Base-by-base conservation (phyloP, 306 rosid species). In the Prunus salicina region DNA sequence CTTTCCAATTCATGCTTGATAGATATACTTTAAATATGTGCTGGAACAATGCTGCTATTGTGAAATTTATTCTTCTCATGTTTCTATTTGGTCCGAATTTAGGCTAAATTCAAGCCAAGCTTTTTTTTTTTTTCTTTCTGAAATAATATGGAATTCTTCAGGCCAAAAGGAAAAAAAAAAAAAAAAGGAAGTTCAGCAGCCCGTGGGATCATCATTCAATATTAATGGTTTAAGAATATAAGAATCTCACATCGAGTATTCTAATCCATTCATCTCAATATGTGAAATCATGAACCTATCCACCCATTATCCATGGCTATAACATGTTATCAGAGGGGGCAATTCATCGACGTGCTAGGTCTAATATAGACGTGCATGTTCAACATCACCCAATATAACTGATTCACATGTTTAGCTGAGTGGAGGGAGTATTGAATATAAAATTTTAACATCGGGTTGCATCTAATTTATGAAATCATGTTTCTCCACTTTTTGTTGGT, bases 1-100 rank as follows among this genome's bases (percentile, higher is more conserved):
- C 84, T 76, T 85, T 61, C 8, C 51, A 56, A 53, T 55, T 70
- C 73, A 57, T 69, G 72, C 65, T 63, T 71, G 52, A 71, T 75
- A 65, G 64, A 52, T 60, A 67, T 73, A 53, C 76, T 45, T 19
- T 22, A 61, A 64, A 22, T 49, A 64, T 76, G 47, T 76, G 19
- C 60, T 74, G 9, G 45, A 51, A 38, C 24, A 34, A 51, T 69
- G 43, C 43, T 38, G 34, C 53, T 74, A 67, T 67, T n/a, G 12
- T 18, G 7, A 57, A 22, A 18, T 72, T 24, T n/a, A 43, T 72
- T 4, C 38, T 25, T 25, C 9, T 58, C 68, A 30, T 56, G 41
- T 47, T 58, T 57, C 38, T 65, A 41, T 69, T 60, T 62, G 22
- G 61, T 45, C 15, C n/a, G 9, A 69, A 60, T 28, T 41, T 80